A percentile compares a stretch with the other conserved stretches of the same genome.
phyloP scores from a whole-genome alignment of 2,329 filamentous ascomycete genomes.

The Blastomyces percursus region DNA sequence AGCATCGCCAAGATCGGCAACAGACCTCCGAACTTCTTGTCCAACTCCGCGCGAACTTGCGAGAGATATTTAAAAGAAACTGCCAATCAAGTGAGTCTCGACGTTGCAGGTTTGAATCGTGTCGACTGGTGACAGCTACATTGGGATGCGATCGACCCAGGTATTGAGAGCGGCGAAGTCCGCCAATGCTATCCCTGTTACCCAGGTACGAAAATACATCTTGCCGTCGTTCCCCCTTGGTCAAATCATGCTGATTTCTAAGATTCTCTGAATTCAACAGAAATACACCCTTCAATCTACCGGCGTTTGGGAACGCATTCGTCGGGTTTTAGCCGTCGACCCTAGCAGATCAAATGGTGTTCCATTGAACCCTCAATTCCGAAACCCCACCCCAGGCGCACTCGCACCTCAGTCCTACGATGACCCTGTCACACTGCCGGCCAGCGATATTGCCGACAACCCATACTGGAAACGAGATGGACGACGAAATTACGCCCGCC shows the following conservation, averaged over 20 bases:
- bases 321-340: constrained; percentile 68
- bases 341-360: constrained; percentile 82
- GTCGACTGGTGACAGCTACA: constrained; percentile 9
- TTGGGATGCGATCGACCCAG: constrained; percentile 19
- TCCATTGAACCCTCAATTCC: constrained; percentile 85
- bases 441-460: constrained; percentile 80
- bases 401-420: constrained; percentile 61
- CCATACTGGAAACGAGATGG: constrained; percentile 92
- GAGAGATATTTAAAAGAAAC: neutral
- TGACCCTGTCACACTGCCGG: constrained; percentile 74
- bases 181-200: constrained; percentile 28
- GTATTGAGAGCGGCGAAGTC: constrained; percentile 30
- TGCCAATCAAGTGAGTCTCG: neutral
- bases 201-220: constrained; percentile 22
- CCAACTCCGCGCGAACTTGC: neutral
- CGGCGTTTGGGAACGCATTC: constrained; percentile 78
- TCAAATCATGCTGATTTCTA: neutral
- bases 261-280: constrained; percentile 38
- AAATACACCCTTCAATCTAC: constrained; percentile 92
- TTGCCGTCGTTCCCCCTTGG: neutral
- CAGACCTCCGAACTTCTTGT: neutral
- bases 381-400: constrained; percentile 69
- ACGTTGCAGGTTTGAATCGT: neutral
- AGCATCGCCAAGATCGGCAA: neutral
- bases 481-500: constrained; percentile 68